Evolutionary conservation across 371 early-diverging fungal genomes (phyloP).

Genomic region (Apophysomyces sp.): DNA sequence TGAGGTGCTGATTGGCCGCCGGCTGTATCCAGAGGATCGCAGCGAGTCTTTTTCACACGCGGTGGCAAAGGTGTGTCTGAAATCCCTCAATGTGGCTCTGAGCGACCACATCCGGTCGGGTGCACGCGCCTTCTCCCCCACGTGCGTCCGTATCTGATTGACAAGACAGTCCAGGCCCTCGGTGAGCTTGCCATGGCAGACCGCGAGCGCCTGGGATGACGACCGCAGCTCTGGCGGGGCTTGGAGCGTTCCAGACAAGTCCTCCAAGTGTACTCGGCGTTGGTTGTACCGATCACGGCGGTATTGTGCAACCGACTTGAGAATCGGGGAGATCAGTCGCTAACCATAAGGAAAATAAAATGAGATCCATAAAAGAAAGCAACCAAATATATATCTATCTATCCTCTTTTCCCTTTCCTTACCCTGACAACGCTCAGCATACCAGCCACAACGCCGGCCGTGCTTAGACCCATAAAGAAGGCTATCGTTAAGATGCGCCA

Average conservation of each 20-base stretch:
- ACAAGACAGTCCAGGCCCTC: not conserved
- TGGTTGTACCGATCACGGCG: not conserved
- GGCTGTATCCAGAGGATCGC: not conserved
- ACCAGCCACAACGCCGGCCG: not conserved
- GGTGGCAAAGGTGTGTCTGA: not conserved
- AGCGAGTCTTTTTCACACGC: not conserved
- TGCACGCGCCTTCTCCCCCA: not conserved
- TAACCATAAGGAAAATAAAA: no score
- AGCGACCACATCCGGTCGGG: not conserved
- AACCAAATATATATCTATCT: not conserved
- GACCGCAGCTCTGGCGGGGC: not conserved
- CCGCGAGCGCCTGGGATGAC: not conserved
- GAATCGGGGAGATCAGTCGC: not conserved
- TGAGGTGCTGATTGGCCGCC: not conserved
- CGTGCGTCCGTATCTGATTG: not conserved
- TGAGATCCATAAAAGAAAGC: not conserved
- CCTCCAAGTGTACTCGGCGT: not conserved
- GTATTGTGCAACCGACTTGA: not conserved
- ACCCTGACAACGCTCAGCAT: not conserved
- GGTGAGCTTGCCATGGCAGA: not conserved
- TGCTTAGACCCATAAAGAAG: not conserved
- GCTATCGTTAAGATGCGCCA: not conserved
- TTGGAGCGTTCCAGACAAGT: not conserved
- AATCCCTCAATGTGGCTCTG: not conserved
- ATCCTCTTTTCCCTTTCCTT: not conserved